phyloP scores from a whole-genome alignment of 1,284 basidiomycete genomes.

The Coniferiporia weirii region DNA sequence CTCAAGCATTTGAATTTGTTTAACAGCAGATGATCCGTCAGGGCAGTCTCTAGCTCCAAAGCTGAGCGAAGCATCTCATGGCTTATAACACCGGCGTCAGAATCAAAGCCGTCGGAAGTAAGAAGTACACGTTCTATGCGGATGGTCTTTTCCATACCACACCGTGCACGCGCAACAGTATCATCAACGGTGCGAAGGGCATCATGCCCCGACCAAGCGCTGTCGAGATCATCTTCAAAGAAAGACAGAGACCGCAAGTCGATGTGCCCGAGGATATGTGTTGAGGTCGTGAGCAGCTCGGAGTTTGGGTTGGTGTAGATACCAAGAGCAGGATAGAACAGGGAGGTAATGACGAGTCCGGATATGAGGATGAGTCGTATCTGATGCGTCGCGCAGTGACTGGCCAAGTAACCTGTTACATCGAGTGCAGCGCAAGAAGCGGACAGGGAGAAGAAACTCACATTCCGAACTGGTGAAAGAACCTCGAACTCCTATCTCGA shows the following conservation, averaged over 20 bases:
- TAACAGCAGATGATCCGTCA: constrained; percentile 42
- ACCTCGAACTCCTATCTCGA: constrained; percentile 42
- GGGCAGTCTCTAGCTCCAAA: constrained; percentile 54
- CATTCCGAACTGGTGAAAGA: constrained; percentile 72
- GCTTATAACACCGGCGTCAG: constrained; percentile 52
- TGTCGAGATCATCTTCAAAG: constrained; percentile 55
- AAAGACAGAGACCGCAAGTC: constrained; percentile 46
- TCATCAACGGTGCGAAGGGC: constrained; percentile 62
- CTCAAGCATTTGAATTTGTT: constrained; percentile 48
- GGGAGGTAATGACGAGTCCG: constrained; percentile 90
- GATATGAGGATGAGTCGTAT: constrained; percentile 92
- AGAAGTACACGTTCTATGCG: constrained; percentile 76
- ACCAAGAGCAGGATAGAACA: constrained; percentile 89
- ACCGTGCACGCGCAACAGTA: constrained; percentile 65
- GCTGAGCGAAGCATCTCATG: constrained; percentile 56
- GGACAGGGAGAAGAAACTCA: constrained; percentile 35
- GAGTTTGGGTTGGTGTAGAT: constrained; percentile 73
- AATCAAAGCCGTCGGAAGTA: constrained; percentile 45
- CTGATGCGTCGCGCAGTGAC: constrained; percentile 85
- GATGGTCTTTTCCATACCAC: constrained; percentile 66
- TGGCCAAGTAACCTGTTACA: constrained; percentile 25
- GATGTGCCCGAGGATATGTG: constrained; percentile 57
- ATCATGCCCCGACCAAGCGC: constrained; percentile 63
- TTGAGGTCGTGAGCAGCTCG: constrained; percentile 52
- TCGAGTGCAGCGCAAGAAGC: constrained; percentile 2